These are phyloP conservation scores for Melanogaster broomeanus DNA, from an alignment of 768 basidiomycete species.

Conservation along the genomic window DNA sequence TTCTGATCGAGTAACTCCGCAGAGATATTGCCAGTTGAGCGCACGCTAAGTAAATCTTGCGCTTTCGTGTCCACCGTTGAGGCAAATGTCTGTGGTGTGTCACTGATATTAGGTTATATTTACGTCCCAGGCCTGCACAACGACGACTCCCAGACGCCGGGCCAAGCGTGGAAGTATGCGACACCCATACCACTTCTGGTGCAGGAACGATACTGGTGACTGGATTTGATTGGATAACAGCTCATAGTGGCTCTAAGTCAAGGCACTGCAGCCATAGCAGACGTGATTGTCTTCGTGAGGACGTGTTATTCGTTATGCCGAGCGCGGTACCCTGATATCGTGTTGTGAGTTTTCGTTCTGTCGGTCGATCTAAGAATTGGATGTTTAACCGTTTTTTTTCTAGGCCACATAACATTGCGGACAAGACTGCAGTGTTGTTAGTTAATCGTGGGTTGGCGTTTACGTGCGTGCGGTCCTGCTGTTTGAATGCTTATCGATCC, in stretches of 20 bases:
- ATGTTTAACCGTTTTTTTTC: too few species aligned
- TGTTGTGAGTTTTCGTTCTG: too few species aligned
- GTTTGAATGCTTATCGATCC: neutral
- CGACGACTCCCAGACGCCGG: slow-evolving; percentile 23
- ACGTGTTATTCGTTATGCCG: slow-evolving; percentile 29
- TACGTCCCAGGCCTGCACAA: slow-evolving; percentile 16
- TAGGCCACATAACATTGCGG: too few species aligned
- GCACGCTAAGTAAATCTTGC: neutral
- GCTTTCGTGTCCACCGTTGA: too few species aligned
- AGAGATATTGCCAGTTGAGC: neutral
- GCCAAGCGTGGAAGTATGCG: slow-evolving; percentile 22
- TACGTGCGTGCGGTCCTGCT: too few species aligned
- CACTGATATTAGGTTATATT: slow-evolving; percentile 6
- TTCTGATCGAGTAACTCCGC: slow-evolving; percentile 28
- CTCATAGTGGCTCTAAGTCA: slow-evolving; percentile 13
- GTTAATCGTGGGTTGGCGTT: too few species aligned
- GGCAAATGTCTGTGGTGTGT: slow-evolving; percentile 27
- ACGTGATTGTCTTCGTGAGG: slow-evolving; percentile 13
- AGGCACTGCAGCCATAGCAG: slow-evolving; percentile 4
- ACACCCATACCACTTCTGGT: neutral
- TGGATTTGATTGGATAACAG: slow-evolving; percentile 1
- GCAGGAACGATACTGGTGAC: neutral
- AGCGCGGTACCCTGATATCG: too few species aligned
- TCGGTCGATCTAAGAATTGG: too few species aligned
- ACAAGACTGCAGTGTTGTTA: too few species aligned